Base-by-base conservation (phyloP, 345 rosid genomes). In the Lepidium sativum region DNA sequence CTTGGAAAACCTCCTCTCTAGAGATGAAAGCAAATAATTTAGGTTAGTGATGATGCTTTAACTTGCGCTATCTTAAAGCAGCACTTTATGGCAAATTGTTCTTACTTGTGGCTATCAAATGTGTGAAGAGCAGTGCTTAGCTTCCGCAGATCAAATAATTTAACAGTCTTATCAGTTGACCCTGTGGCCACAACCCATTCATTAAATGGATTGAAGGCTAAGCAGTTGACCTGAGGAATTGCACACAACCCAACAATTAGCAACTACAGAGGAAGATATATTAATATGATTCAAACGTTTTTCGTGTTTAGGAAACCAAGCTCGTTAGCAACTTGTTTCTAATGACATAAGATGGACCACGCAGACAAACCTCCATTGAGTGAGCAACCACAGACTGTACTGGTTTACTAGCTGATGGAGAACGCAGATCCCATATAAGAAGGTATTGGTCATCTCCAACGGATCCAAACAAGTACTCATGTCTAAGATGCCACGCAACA, bases 1-100 rank as follows among this genome's bases (percentile, higher is more conserved):
- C 95, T 78, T 95, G 99, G 83, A 91, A 95, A 67, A 95, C 99
- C 79, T 95, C 99, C 79, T 95, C 99, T 62, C 99, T 91, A 85
- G 31, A 48, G 11, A 78, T 59, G 71, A 67, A 63, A 63, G 21
- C 27, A 38, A 40, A 53, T 32, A 56, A 51, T 23, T 60, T 20
- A 15, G 41, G 53, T 60, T 42, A 68, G 60, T 14, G 2, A 49
- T 35, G 56, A 4, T 32, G 13, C 49, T 6, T 37, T 23, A 8
- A 52, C 50, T 44, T 47, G 31, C 32, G 51, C 40, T n/a, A 0
- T 63, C 55, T 25, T 32, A 37, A 15, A 18, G 10, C 6, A 1
- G 37, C 4, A 16, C 37, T 56, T 16, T 6, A 32, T 35, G 32
- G 27, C 0, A 2, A 21, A 60, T 12, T 1, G 41, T 20, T 63